phyloP scores from a whole-genome alignment of 1,284 basidiomycete genomes.

The Singerocomus rubriflavus region DNA sequence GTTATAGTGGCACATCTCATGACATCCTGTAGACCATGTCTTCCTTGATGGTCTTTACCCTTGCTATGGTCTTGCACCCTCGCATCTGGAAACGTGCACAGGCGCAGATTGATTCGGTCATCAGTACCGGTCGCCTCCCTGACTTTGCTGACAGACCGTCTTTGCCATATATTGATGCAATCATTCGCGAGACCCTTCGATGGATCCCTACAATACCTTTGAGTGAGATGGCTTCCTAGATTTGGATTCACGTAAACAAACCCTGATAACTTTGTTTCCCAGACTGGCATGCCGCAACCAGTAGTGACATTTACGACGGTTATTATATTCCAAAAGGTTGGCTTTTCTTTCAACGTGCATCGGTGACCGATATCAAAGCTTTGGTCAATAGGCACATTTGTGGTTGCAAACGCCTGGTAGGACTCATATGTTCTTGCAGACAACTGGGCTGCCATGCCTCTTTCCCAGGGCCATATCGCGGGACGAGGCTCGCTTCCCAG shows the following conservation, averaged over 20 bases:
- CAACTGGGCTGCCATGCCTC: no score
- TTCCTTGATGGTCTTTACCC: slow-evolving; percentile 25
- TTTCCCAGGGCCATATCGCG: slow-evolving; percentile 21
- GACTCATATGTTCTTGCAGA: not conserved
- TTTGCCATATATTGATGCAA: slow-evolving; percentile 37
- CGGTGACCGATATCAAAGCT: not conserved
- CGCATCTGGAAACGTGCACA: slow-evolving; percentile 34
- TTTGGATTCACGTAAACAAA: not conserved
- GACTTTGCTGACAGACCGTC: slow-evolving; percentile 35
- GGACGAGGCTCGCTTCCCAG: slow-evolving; percentile 16
- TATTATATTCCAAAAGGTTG: slow-evolving; percentile 20
- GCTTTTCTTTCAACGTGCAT: not conserved
- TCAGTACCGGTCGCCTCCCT: slow-evolving; percentile 37
- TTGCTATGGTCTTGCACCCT: slow-evolving; percentile 36
- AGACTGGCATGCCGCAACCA: slow-evolving; percentile 18
- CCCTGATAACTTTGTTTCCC: not conserved
- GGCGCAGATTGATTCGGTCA: slow-evolving; percentile 37
- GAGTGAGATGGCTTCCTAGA: not conserved
- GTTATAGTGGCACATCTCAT: not conserved
- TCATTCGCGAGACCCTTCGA: slow-evolving; percentile 37
- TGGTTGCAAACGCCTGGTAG: slow-evolving; percentile 22
- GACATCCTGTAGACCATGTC: slow-evolving; percentile 7
- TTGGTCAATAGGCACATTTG: slow-evolving; percentile 2
- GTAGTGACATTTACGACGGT: slow-evolving; percentile 16
- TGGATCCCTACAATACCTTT: slow-evolving; percentile 21